These are phyloP conservation scores for Ephemerocybe angulata DNA, from an alignment of 768 basidiomycete genomes.

Conservation along the genomic window DNA sequence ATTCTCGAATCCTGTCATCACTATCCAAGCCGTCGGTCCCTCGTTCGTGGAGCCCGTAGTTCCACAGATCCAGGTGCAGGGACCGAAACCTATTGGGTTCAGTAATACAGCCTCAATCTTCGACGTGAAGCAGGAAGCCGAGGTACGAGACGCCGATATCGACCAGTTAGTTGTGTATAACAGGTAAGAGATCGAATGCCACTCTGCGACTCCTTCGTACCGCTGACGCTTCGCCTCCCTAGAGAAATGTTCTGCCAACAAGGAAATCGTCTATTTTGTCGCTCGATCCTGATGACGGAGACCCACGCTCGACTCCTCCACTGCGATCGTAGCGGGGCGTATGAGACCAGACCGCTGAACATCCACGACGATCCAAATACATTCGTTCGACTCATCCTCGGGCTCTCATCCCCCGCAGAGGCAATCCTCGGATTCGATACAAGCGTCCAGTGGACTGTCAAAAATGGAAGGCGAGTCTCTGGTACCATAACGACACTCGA, in stretches of 20 bases:
- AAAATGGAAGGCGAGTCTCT: neutral
- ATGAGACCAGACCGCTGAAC: neutral
- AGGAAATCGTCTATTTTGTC: neutral
- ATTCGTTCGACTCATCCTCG: constrained; percentile 1
- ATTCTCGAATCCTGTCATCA: neutral
- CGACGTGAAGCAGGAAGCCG: neutral
- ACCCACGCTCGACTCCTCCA: neutral
- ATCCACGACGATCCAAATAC: neutral
- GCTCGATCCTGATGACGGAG: neutral
- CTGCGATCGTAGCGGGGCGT: neutral
- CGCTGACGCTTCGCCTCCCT: neutral
- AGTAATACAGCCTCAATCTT: neutral
- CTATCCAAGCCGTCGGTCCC: neutral
- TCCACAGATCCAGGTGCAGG: no score
- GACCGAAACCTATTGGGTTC: neutral
- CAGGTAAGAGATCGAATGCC: neutral
- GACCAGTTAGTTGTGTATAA: neutral
- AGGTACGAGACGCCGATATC: neutral
- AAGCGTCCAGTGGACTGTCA: neutral
- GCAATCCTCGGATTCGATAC: neutral
- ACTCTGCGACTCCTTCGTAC: neutral
- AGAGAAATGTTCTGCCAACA: constrained; percentile 3
- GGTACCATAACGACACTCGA: neutral
- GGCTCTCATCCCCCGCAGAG: neutral
- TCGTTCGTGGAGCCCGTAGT: neutral